Evolutionary conservation across 164 flowering plant species (phyloP).

Genomic region (Vitis riparia): DNA sequence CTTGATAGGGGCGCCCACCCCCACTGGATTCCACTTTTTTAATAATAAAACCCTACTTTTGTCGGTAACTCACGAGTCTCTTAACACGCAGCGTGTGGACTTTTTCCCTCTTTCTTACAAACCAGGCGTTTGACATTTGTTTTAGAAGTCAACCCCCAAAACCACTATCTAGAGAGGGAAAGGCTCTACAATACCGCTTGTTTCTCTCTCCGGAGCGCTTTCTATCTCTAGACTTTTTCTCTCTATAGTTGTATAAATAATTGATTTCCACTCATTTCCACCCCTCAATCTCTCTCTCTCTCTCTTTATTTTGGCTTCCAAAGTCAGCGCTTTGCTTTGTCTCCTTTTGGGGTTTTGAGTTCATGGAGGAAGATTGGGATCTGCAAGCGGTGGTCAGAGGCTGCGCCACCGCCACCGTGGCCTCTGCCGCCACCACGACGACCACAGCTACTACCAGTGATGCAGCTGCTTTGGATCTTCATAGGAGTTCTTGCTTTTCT

Average conservation of each 20-base stretch:
- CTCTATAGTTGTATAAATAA: constrained; percentile 21
- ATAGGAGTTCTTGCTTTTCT: constrained; percentile 17
- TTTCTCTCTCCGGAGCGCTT: constrained; percentile 10
- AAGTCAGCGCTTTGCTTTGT: constrained; percentile 93
- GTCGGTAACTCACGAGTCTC: constrained; percentile 16
- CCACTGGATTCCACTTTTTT: constrained; percentile 1
- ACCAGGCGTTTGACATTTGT: constrained; percentile 46
- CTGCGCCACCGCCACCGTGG: constrained; percentile 36
- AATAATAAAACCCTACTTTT: neutral
- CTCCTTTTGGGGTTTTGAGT: constrained; percentile 12
- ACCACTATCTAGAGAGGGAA: constrained; percentile 9
- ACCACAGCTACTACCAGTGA: constrained; percentile 12
- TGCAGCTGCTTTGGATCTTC: constrained; percentile 5
- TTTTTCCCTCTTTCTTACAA: constrained; percentile 1
- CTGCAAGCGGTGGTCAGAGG: constrained; percentile 94
- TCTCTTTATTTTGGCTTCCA: constrained; percentile 23
- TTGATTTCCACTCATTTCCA: constrained; percentile 19
- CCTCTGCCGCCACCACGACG: constrained; percentile 23
- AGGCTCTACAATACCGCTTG: constrained; percentile 2
- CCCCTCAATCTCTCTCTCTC: constrained; percentile 9
- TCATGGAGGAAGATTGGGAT: constrained; percentile 90
- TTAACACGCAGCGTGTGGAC: constrained; percentile 18
- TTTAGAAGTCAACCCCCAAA: constrained; percentile 37
- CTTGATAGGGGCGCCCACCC: constrained; percentile 16
- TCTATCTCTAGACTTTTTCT: constrained; percentile 12